Conservation (phyloP, 108 stramenopile species). For the Seminavis robusta region DNA sequence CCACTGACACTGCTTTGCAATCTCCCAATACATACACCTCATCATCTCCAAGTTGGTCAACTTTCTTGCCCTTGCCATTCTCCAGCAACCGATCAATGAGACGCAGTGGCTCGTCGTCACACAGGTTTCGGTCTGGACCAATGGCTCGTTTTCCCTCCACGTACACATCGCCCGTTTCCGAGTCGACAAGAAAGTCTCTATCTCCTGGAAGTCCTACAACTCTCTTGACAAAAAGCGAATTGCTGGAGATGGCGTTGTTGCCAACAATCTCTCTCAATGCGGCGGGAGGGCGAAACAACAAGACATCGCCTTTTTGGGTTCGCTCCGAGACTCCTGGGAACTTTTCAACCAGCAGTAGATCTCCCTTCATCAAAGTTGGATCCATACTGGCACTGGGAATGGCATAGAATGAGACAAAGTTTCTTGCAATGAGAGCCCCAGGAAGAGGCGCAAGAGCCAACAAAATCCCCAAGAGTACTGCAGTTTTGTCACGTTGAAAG, state of each 20-base stretch:
- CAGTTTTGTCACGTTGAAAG: conserved; percentile 37
- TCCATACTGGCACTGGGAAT: conserved; percentile 49
- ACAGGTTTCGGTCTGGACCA: conserved; percentile 26
- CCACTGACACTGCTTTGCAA: conserved; percentile 37
- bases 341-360: conserved; percentile 48
- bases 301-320: conserved; percentile 36
- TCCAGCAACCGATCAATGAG: conserved; percentile 29
- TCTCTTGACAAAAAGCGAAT: conserved; percentile 39
- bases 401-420: conserved; percentile 32
- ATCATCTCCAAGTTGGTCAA: too few species aligned
- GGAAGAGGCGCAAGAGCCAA: conserved; percentile 46
- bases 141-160: conserved; percentile 20
- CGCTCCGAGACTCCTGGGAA: conserved; percentile 35
- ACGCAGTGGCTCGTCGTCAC: conserved; percentile 34
- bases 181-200: conserved; percentile 16
- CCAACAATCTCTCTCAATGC: conserved; percentile 33
- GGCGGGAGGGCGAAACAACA: conserved; percentile 48
- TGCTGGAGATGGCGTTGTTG: conserved; percentile 22
- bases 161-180: conserved; percentile 12
- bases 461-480: conserved; percentile 26
- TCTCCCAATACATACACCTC: conserved; percentile 44
- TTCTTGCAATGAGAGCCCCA: conserved; percentile 10
- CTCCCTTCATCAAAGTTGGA: conserved; percentile 42
- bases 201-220: conserved; percentile 38
- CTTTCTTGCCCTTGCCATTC: conserved; percentile 30